Conservation (phyloP, 2,329 filamentous ascomycete genomes). For the Monosporascus sp. region DNA sequence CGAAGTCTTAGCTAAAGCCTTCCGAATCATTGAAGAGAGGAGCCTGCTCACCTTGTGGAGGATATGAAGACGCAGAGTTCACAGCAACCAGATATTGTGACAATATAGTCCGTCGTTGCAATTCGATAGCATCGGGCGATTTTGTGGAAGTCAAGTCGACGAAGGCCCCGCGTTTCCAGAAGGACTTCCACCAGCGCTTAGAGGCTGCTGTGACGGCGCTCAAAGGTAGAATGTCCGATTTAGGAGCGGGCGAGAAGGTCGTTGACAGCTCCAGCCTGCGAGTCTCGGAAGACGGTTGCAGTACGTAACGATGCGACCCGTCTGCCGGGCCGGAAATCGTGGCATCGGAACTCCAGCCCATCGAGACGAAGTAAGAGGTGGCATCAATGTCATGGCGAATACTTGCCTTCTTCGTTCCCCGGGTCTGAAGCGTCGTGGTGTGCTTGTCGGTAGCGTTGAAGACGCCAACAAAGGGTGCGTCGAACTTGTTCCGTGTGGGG, state of each 20-base stretch:
- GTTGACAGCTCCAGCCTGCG: conserved; percentile 26
- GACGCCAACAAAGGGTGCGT: conserved; percentile 49
- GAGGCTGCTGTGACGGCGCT: conserved; percentile 27
- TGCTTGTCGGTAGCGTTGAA: conserved; percentile 44
- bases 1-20: conserved; percentile 1
- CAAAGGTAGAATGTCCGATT: conserved; percentile 17
- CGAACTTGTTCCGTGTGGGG: conserved; percentile 45
- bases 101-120: conserved; percentile 48
- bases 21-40: background rate
- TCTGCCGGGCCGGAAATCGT: conserved; percentile 28
- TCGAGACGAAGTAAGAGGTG: conserved; percentile 36
- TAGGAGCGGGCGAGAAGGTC: conserved; percentile 26
- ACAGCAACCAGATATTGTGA: conserved; percentile 50
- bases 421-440: conserved; percentile 29
- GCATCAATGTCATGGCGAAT: conserved; percentile 40
- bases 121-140: conserved; percentile 38
- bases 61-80: conserved; percentile 44
- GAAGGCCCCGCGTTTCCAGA: conserved; percentile 48
- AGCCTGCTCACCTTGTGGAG: conserved; percentile 36
- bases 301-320: conserved; percentile 39
- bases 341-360: conserved; percentile 33
- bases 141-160: conserved; percentile 40
- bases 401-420: conserved; percentile 24
- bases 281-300: conserved; percentile 22
- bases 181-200: conserved; percentile 40